Conservation (phyloP, 2,329 filamentous ascomycete species). For the Rhinocladiella similis region DNA sequence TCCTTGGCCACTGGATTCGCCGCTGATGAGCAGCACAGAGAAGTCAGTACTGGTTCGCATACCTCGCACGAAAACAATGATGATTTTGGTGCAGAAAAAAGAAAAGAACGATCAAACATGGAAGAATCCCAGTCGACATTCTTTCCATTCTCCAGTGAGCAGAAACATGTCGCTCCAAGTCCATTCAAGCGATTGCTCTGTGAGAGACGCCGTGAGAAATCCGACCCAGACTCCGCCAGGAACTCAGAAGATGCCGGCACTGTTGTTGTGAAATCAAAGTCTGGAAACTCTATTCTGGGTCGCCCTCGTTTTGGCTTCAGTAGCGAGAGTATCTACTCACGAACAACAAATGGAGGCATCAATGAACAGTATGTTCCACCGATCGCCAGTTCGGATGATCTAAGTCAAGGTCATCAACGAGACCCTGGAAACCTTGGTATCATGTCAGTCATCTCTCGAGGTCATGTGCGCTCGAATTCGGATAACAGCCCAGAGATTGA, state of each 20-base stretch:
- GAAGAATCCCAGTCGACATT: conserved; percentile 25
- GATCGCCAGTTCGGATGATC: conserved; percentile 20
- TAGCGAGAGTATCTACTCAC: conserved; percentile 47
- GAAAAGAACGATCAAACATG: conserved; percentile 10
- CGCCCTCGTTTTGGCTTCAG: conserved; percentile 20
- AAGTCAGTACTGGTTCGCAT: conserved; percentile 7
- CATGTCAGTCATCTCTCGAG: conserved; percentile 38
- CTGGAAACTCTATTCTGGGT: conserved; percentile 4
- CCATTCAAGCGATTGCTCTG: conserved; percentile 22
- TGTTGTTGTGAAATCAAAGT: conserved; percentile 8
- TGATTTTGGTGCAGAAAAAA: neutral
- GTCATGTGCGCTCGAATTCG: conserved; percentile 17
- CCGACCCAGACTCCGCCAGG: neutral
- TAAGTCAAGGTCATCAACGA: conserved; percentile 9
- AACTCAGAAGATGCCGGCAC: conserved; percentile 7
- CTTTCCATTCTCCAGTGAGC: conserved; percentile 22
- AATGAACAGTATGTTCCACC: conserved; percentile 16
- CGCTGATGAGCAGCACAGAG: conserved; percentile 1
- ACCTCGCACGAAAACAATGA: conserved; percentile 7
- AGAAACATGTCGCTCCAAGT: conserved; percentile 17
- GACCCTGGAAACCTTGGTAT: conserved; percentile 35
- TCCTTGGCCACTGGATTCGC: conserved; percentile 6
- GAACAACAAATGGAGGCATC: conserved; percentile 39
- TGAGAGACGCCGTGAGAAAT: conserved; percentile 8
- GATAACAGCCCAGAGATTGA: neutral